Evolutionary conservation across 225 moss, liverwort and hornwort species (phyloP), one percentile per base, ranked within the genome.

Genomic region (Ulota crispa): DNA sequence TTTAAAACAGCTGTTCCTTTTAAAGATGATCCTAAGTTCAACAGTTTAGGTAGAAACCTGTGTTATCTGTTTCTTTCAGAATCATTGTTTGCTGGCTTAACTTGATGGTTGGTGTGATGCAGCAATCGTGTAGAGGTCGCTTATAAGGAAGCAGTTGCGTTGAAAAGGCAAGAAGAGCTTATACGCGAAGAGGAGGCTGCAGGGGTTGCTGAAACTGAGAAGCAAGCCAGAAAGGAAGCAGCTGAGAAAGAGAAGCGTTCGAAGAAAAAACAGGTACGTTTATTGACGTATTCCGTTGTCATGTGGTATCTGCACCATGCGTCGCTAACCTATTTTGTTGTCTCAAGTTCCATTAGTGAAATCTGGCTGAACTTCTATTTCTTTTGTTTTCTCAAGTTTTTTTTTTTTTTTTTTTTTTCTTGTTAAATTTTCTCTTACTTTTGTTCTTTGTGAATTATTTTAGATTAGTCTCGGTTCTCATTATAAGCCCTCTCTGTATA

Each of bases 101-200:
- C 77, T 53, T 45, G 72, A 32, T 76, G 62, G 55, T 73, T 85
- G 63, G 39, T 83, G 72, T 69, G 85, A 50, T 87, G 88, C 96
- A 99, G 99, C 60, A 96, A 92, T 81, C 96, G 93, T 75, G 99
- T 99, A 56, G 99, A 99, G 87, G 99, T 99, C 39, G 99, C 99
- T n/a, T 99, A 99, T 60, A 89, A 92, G 88, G 99, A 99, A 86
- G 99, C 99, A 78, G 96, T 99, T 55, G 99, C 99, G 55, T 79
- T 99, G 84, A 96, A 93, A 81, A 89, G 99, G 88, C 99, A 99
- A 85, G 99, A 99, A 82, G 99, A 99, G 84, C 96, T 99, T 47
- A 99, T 99, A 55, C 91, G 94, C 75, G 99, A 99, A 84, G 99
- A 99, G 84, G 99, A 99, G 84, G 99, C 99, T 67, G 99, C 99